Evolutionary conservation across 2,329 filamentous ascomycete genomes (phyloP).

Genomic region (Exophiala spinifera): DNA sequence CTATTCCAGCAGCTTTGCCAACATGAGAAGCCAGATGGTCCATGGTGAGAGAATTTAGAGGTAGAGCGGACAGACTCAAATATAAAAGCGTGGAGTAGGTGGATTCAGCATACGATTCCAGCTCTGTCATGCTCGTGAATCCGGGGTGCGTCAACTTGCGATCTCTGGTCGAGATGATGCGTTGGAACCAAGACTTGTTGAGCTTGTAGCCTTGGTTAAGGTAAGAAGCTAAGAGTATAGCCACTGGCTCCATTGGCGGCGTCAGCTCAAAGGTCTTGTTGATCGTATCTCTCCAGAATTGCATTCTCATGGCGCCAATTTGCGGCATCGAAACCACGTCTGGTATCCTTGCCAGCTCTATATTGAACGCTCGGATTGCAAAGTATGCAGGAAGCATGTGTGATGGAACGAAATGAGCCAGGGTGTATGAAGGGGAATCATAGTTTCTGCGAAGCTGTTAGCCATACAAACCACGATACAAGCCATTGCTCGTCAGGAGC

Average conservation of each 20-base stretch:
- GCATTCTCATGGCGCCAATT: conserved; percentile 82
- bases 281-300: conserved; percentile 90
- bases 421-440: conserved; percentile 82
- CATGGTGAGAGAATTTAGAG: conserved; percentile 75
- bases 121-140: conserved; percentile 66
- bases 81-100: conserved; percentile 94
- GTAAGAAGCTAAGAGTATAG: conserved; percentile 73
- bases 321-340: conserved; percentile 85
- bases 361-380: conserved; percentile 85
- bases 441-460: conserved; percentile 60
- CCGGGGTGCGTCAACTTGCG: conserved; percentile 80
- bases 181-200: conserved; percentile 69
- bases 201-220: conserved; percentile 54
- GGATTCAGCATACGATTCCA: conserved; percentile 89
- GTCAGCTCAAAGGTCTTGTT: conserved; percentile 70
- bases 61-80: conserved; percentile 74
- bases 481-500: too few relatives aligned
- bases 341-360: conserved; percentile 85
- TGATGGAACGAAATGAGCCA: conserved; percentile 78
- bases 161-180: conserved; percentile 77
- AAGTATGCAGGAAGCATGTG: conserved; percentile 78
- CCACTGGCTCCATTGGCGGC: conserved; percentile 88
- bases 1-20: conserved; percentile 88
- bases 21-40: conserved; percentile 95
- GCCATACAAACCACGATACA: neutral